Percentiles rank a stretch among this genome's conserved stretches.
phyloP scores from a whole-genome alignment of 805 yeast genomes.

The Metschnikowia similis region DNA sequence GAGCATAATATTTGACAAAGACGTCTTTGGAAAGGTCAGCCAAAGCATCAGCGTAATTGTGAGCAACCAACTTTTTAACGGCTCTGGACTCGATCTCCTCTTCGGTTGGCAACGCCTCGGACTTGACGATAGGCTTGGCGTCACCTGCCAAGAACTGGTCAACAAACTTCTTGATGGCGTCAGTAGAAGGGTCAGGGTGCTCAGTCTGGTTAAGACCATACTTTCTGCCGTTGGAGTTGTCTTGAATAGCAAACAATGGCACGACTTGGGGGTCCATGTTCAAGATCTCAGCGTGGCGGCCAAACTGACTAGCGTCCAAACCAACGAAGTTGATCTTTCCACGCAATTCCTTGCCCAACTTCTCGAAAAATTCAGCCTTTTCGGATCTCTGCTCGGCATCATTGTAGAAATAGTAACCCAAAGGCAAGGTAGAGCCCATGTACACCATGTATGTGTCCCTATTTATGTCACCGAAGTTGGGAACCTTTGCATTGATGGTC shows the following conservation, averaged over 20 bases:
- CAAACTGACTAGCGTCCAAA: slow-evolving; percentile 73
- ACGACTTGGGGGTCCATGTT: slow-evolving; percentile 75
- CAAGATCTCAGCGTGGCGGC: slow-evolving; percentile 81
- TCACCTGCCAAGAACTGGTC: slow-evolving; percentile 59
- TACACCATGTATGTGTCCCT: slow-evolving; percentile 74
- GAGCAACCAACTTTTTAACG: slow-evolving; percentile 75
- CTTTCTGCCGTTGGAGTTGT: slow-evolving; percentile 62
- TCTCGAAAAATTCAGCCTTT: slow-evolving; percentile 47
- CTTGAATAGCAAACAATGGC: slow-evolving; percentile 89
- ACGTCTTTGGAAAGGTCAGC: slow-evolving; percentile 58
- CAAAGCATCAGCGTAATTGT: slow-evolving; percentile 70
- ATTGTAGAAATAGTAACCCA: slow-evolving; percentile 85
- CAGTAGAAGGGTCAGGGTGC: slow-evolving; percentile 39
- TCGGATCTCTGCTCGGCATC: slow-evolving; percentile 60
- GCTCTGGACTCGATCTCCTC: slow-evolving; percentile 48
- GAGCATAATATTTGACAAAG: slow-evolving; percentile 89
- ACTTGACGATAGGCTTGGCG: slow-evolving; percentile 69
- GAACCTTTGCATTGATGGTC: slow-evolving; percentile 62
- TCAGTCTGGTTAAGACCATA: slow-evolving; percentile 67
- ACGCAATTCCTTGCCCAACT: slow-evolving; percentile 69
- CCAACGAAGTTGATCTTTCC: slow-evolving; percentile 86
- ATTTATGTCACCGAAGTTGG: slow-evolving; percentile 82
- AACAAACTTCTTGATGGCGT: slow-evolving; percentile 59
- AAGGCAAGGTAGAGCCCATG: slow-evolving; percentile 67
- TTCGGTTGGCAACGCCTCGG: slow-evolving; percentile 88